Percentiles rank a stretch among this genome's conserved stretches.
Evolutionary conservation across 176 grass and related monocot species (phyloP).

Genomic region (Avena eriantha): DNA sequence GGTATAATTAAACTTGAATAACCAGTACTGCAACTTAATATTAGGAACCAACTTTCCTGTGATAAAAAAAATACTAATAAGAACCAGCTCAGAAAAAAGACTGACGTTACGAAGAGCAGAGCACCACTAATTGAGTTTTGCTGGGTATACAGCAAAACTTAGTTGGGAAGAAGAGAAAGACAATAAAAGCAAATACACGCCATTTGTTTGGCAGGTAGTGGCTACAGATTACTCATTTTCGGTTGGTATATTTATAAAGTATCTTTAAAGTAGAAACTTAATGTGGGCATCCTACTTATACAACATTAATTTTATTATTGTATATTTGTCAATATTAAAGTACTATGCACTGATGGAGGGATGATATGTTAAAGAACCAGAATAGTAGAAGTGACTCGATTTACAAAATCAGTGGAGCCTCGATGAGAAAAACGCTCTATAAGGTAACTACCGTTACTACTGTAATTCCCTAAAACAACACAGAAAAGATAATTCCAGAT

Average conservation of each 20-base stretch:
- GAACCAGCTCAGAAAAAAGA: constrained; percentile 37
- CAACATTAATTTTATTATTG: constrained; percentile 19
- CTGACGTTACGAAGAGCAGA: constrained; percentile 31
- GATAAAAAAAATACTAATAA: constrained; percentile 18
- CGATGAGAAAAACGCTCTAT: background rate
- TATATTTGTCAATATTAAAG: constrained; percentile 18
- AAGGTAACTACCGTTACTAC: constrained; percentile 7
- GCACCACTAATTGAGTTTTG: constrained; percentile 40
- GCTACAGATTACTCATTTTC: constrained; percentile 39
- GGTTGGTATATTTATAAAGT: constrained; percentile 30
- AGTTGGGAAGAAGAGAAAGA: constrained; percentile 45
- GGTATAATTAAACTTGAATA: constrained; percentile 20
- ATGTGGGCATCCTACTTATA: constrained; percentile 17
- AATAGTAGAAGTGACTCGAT: constrained; percentile 17
- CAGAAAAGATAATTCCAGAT: background rate
- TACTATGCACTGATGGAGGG: constrained; percentile 32
- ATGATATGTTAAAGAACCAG: constrained; percentile 12
- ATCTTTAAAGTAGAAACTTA: constrained; percentile 48
- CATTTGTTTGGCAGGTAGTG: constrained; percentile 46
- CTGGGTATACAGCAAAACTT: constrained; percentile 41
- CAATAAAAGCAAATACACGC: constrained; percentile 48
- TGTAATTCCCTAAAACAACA: constrained; percentile 12
- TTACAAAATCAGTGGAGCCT: constrained; percentile 20
- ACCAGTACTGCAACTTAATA: constrained; percentile 26
- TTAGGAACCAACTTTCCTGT: background rate